Evolutionary conservation across 768 basidiomycete genomes (phyloP).

Genomic region (Agaricus blazei): DNA sequence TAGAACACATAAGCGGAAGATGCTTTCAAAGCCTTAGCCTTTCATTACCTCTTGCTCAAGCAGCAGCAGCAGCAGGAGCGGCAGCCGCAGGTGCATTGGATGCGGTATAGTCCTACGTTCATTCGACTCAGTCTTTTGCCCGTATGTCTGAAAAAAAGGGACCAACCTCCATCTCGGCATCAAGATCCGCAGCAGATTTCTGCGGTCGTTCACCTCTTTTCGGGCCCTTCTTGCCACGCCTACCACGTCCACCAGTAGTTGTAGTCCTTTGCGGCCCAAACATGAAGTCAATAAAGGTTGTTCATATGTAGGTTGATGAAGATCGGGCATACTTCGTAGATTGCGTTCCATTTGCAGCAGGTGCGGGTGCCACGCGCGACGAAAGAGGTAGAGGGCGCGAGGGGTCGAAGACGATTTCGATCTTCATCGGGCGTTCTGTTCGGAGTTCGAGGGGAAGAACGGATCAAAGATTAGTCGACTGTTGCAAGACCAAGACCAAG

Average conservation of each 20-base stretch:
- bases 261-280: constrained; percentile 17
- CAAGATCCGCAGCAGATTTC: constrained; percentile 86
- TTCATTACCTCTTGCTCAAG: neutral
- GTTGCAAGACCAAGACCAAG: constrained; percentile 38
- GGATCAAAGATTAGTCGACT: constrained; percentile 37
- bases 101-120: constrained; percentile 3
- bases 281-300: constrained; percentile 9
- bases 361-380: constrained; percentile 79
- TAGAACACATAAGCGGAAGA: neutral
- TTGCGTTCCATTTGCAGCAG: constrained; percentile 25
- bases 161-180: constrained; percentile 94
- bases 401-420: constrained; percentile 94
- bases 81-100: constrained; percentile 6
- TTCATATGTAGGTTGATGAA: constrained; percentile 1
- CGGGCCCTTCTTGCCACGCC: constrained; percentile 30
- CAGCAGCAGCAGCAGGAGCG: neutral
- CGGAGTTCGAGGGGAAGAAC: constrained; percentile 32
- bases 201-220: constrained; percentile 58
- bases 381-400: constrained; percentile 66
- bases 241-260: constrained; percentile 37
- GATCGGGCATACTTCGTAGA: constrained; percentile 24
- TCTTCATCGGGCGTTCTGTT: constrained; percentile 96
- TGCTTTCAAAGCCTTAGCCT: neutral
- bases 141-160: neutral
- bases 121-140: neutral